These are phyloP conservation scores for Cladosporium sp. DNA, from an alignment of 2,329 filamentous ascomycete species.

Conservation along the genomic window DNA sequence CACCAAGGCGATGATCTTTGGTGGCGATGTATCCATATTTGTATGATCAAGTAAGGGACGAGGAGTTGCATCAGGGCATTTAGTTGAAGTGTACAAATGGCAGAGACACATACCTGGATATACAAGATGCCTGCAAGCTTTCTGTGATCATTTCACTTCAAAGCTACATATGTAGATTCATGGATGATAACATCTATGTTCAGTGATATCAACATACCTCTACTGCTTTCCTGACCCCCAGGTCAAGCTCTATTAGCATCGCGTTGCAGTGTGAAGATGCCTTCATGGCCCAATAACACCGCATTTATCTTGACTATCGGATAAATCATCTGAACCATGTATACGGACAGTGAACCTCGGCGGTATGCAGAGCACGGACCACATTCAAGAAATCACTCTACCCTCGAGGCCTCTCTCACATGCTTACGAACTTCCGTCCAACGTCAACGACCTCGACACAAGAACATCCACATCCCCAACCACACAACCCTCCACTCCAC, in stretches of 20 bases:
- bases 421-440: not conserved
- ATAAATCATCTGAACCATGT: not conserved
- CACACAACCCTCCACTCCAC: not conserved
- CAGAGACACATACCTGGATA: not conserved
- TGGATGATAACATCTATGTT: not conserved
- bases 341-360: not conserved
- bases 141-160: not conserved
- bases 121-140: not conserved
- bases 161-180: not conserved
- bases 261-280: too few relatives aligned
- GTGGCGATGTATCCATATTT: constrained; percentile 13
- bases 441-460: not conserved
- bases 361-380: not conserved
- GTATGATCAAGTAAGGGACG: not conserved
- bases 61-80: not conserved
- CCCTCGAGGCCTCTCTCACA: not conserved
- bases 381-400: not conserved
- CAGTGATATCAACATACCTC: not conserved
- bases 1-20: constrained; percentile 33
- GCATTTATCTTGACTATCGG: not conserved
- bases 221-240: too few relatives aligned
- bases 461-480: not conserved
- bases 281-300: too few relatives aligned
- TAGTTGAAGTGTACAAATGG: not conserved
- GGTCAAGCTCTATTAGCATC: not conserved